A percentile compares a stretch with the other conserved stretches of the same genome.
phyloP scores from a whole-genome alignment of 192 early-diverging fungal species.

The Dissophora ornata region DNA sequence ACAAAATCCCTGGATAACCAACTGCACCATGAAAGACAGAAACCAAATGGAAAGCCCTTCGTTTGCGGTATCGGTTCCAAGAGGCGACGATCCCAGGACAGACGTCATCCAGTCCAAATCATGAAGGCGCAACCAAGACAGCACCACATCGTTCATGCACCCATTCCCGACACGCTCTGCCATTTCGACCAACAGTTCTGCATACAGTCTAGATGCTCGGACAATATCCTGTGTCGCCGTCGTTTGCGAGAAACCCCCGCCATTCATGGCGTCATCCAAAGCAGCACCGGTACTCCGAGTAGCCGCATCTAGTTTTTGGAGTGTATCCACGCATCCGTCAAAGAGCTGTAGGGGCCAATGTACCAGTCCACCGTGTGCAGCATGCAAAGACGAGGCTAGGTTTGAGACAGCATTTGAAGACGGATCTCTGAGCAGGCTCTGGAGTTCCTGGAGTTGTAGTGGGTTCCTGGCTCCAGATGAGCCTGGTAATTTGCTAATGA shows the following conservation, averaged over 20 bases:
- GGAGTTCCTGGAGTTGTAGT: slow-evolving; percentile 25
- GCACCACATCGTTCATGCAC: slow-evolving; percentile 33
- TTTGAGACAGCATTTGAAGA: slow-evolving; percentile 24
- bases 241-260: neutral
- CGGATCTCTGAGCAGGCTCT: slow-evolving; percentile 14
- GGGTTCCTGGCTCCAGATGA: slow-evolving; percentile 12
- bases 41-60: slow-evolving; percentile 30
- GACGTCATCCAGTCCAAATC: slow-evolving; percentile 39
- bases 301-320: slow-evolving; percentile 21
- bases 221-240: slow-evolving; percentile 13
- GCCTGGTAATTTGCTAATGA: slow-evolving; percentile 11
- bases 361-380: slow-evolving; percentile 30
- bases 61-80: neutral
- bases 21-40: slow-evolving; percentile 41
- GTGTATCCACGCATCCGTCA: slow-evolving; percentile 29
- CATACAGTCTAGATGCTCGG: slow-evolving; percentile 19
- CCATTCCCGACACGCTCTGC: slow-evolving; percentile 40
- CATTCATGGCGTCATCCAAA: neutral
- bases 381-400: slow-evolving; percentile 18
- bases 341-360: slow-evolving; percentile 36
- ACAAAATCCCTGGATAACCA: slow-evolving; percentile 47
- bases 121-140: slow-evolving; percentile 35
- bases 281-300: neutral
- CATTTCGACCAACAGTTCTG: slow-evolving; percentile 39
- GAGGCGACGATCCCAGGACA: slow-evolving; percentile 8